A percentile compares a stretch with the other conserved stretches of the same genome.
Conservation (phyloP, 2,329 filamentous ascomycete genomes). For the Emericellopsis cladophorae region DNA sequence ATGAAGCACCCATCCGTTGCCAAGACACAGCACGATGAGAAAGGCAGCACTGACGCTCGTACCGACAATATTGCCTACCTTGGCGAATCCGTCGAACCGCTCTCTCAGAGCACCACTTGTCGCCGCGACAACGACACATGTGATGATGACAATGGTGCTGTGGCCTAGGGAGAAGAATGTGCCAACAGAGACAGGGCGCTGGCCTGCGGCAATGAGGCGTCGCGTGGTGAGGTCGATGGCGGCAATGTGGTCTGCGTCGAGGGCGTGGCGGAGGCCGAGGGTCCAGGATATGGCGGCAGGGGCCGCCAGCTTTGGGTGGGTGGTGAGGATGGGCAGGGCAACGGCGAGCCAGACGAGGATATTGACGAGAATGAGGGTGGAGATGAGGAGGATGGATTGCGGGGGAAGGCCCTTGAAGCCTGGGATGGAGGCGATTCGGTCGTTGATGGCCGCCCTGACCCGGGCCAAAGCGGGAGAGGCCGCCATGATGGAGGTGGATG, state of each 20-base stretch:
- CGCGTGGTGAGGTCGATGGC: slow-evolving; percentile 95
- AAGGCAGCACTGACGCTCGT: slow-evolving; percentile 78
- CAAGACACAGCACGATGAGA: slow-evolving; percentile 66
- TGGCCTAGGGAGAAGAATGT: slow-evolving; percentile 92
- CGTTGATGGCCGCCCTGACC: too few species aligned
- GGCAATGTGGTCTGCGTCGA: slow-evolving; percentile 81
- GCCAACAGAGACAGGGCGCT: slow-evolving; percentile 80
- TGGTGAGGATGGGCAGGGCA: slow-evolving; percentile 35
- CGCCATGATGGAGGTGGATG: too few species aligned
- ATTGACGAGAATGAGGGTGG: slow-evolving; percentile 36
- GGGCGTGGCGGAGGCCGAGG: slow-evolving; percentile 81
- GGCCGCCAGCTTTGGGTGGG: slow-evolving; percentile 52
- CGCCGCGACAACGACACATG: slow-evolving; percentile 82
- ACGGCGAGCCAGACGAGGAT: slow-evolving; percentile 39
- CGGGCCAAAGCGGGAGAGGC: too few species aligned
- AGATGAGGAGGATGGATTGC: slow-evolving; percentile 34
- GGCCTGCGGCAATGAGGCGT: slow-evolving; percentile 72
- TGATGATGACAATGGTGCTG: slow-evolving; percentile 83
- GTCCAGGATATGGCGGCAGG: slow-evolving; percentile 79
- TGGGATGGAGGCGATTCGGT: too few species aligned
- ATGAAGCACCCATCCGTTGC: slow-evolving; percentile 78
- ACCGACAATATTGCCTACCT: slow-evolving; percentile 78
- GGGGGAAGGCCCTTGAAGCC: slow-evolving; percentile 15
- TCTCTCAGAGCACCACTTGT: slow-evolving; percentile 74
- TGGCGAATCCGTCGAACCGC: slow-evolving; percentile 68